phyloP scores from a whole-genome alignment of 257 asterid genomes.

The Przewalskia tangutica region DNA sequence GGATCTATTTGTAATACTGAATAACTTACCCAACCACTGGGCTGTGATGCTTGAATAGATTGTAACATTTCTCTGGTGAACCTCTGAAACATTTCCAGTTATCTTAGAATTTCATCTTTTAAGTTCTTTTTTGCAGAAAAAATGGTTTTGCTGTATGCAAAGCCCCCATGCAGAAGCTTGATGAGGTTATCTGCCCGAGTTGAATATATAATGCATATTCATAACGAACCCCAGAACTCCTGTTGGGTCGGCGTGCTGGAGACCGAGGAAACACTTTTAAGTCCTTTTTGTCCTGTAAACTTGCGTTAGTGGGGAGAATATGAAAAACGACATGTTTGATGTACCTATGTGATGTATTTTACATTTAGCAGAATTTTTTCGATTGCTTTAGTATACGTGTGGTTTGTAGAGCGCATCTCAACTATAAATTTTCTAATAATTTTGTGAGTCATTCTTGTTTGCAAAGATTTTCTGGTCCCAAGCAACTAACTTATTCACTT shows the following conservation, averaged over 20 bases:
- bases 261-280: constrained; percentile 19
- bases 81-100: neutral
- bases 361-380: constrained; percentile 16
- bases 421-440: neutral
- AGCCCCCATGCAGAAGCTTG: constrained; percentile 61
- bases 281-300: constrained; percentile 58
- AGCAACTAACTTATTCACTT: neutral
- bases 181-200: constrained; percentile 20
- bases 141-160: constrained; percentile 85
- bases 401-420: neutral
- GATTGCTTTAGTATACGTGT: constrained; percentile 15
- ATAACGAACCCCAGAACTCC: constrained; percentile 26
- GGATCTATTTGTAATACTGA: neutral
- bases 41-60: neutral
- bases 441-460: neutral
- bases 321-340: constrained; percentile 14
- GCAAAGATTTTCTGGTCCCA: neutral
- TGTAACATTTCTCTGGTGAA: neutral
- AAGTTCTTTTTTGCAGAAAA: constrained; percentile 49
- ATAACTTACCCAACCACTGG: neutral
- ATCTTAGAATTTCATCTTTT: neutral
- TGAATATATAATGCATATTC: constrained; percentile 34
- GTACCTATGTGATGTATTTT: constrained; percentile 22
- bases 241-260: constrained; percentile 24
- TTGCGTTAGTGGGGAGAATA: constrained; percentile 32